Percentiles rank a stretch among this genome's conserved stretches.
These are phyloP conservation scores for Mollisiaceae sp. DNA, from an alignment of 2,329 filamentous ascomycete species.

Conservation along the genomic window DNA sequence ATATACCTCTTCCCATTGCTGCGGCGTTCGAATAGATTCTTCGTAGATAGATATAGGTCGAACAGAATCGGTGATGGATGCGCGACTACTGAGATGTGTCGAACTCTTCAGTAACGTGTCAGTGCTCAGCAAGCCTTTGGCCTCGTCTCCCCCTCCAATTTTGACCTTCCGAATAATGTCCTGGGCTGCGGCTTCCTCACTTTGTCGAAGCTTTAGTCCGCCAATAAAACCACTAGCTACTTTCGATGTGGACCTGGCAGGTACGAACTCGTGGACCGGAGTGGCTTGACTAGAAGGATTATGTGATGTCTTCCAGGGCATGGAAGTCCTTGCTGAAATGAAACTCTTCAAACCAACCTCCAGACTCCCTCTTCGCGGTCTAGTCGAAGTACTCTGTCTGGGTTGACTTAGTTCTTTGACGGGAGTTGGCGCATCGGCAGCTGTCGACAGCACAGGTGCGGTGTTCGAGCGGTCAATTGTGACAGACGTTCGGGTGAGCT, in stretches of 20 bases:
- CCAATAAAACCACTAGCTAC: constrained; percentile 37
- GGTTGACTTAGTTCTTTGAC: constrained; percentile 15
- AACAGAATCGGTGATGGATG: constrained; percentile 19
- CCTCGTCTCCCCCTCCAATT: constrained; percentile 1
- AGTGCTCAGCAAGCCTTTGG: constrained; percentile 7
- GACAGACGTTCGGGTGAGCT: constrained; percentile 25
- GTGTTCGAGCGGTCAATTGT: constrained; percentile 28
- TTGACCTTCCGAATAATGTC: constrained; percentile 26
- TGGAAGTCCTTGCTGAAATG: constrained; percentile 26
- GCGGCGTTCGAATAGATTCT: constrained; percentile 23
- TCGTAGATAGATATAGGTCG: constrained; percentile 25
- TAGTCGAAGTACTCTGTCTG: constrained; percentile 10
- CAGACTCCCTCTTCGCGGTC: constrained; percentile 33
- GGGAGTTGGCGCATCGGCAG: constrained; percentile 7
- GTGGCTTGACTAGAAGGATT: constrained; percentile 12
- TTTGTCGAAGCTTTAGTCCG: constrained; percentile 40
- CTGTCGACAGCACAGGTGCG: constrained; percentile 21
- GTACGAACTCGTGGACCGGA: constrained; percentile 19
- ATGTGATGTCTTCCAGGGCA: constrained; percentile 26
- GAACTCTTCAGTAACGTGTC: not conserved
- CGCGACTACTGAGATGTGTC: constrained; percentile 9
- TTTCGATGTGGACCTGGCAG: constrained; percentile 12
- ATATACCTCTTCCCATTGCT: constrained; percentile 29
- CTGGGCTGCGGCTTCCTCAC: constrained; percentile 32
- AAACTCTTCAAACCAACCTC: constrained; percentile 34